Base-by-base conservation (phyloP, 257 asterid species). In the Ajuga chamaepitys region DNA sequence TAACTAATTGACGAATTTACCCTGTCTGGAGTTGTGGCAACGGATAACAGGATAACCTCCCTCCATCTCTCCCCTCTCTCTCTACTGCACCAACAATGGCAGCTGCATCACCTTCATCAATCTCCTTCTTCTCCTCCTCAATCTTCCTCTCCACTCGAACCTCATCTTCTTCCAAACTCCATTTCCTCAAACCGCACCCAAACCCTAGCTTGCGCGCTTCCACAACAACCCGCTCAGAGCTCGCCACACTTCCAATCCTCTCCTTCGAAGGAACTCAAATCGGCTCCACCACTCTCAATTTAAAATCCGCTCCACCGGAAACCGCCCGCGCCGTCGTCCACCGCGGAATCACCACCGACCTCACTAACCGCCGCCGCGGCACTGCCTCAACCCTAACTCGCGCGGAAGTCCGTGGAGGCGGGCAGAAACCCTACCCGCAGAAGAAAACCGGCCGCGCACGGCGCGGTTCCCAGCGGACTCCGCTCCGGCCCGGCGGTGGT, bases 311-410 rank as follows among this genome's bases (percentile, higher is more conserved):
- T 45, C 84, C 95, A 0, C 73, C 81, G 7, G 91, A 89, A 4
- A 89, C 99, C 57, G 95, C 99, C 0, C 96, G 99, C 63, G 85
- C 97, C 64, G 97, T 93, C 78, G 97, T 93, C 76, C 97, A 93
- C 82, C 95, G 99, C 3, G 99, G 99, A 1, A 47, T 93, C 73
- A 73, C 76, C 64, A 86, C 99, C 52, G 99, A 89, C 85, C 96
- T 89, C 74, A 88, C 86, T 7, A 93, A 93, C 79, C 79, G 86
- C 66, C 97, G 97, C 38, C 88, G 95, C 24, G 97, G 97, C 7
- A 93, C 97, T 0, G 99, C 99, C 4, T 93, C 99, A 18, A 93
- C 96, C 41, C 97, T 93, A 61, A 93, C 97, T 25, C 95, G 97
- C 46, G 86, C 86, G 10, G 95, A 93, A 78, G 99, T 93, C 13